Evolutionary conservation across 306 rosid genomes (phyloP).

Genomic region (Heteromeles arbutifolia): DNA sequence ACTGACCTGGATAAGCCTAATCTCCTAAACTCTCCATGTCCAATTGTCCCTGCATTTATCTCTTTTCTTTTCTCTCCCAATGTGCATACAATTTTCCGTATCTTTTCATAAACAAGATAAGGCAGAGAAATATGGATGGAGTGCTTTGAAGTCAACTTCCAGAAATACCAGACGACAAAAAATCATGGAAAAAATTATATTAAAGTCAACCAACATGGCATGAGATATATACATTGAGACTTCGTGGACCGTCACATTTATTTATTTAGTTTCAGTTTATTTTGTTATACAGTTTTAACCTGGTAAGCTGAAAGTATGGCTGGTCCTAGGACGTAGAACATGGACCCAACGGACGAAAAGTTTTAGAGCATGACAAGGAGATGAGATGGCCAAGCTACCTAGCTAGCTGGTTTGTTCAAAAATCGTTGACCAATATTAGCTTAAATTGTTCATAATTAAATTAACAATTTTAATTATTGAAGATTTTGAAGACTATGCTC

Average conservation of each 20-base stretch:
- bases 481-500: background rate
- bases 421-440: background rate
- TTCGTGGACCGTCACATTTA: background rate
- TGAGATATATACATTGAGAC: background rate
- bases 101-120: background rate
- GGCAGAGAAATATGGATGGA: background rate
- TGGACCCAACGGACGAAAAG: conserved; percentile 1
- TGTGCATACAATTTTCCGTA: background rate
- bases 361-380: background rate
- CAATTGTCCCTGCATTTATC: background rate
- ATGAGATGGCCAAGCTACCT: background rate
- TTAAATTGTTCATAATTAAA: background rate
- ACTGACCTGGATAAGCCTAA: background rate
- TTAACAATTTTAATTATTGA: background rate
- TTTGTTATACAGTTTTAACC: background rate
- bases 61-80: background rate
- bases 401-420: background rate
- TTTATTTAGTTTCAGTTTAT: background rate
- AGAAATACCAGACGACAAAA: background rate
- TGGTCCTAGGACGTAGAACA: background rate
- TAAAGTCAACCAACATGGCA: background rate
- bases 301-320: background rate
- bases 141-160: background rate
- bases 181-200: background rate
- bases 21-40: background rate